These are phyloP conservation scores for Stemphylium lycopersici DNA, from an alignment of 2,329 filamentous ascomycete species.

Conservation along the genomic window DNA sequence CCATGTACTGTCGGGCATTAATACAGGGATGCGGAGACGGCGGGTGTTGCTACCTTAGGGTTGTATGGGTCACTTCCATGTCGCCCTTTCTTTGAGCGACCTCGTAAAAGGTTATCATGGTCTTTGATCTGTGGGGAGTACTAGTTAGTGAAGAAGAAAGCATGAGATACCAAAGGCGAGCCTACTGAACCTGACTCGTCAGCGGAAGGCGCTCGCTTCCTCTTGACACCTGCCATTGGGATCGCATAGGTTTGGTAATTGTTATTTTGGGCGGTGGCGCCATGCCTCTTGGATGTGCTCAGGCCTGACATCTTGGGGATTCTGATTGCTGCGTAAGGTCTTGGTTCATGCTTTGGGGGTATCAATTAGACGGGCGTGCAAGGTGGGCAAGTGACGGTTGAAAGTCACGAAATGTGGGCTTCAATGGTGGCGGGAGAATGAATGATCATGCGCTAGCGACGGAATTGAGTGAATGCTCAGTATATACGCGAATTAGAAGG, in stretches of 20 bases:
- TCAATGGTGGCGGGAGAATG: background rate
- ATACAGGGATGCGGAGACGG: no score
- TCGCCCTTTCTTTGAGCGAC: background rate
- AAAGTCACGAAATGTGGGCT: background rate
- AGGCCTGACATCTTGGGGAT: background rate
- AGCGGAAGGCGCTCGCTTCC: background rate
- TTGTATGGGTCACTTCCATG: slow-evolving; percentile 1
- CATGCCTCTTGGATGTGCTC: background rate
- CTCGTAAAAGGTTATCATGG: background rate
- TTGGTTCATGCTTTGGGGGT: background rate
- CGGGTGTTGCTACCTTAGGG: background rate
- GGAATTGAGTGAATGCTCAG: no score
- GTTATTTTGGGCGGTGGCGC: background rate
- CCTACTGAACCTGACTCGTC: background rate
- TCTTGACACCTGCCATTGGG: background rate
- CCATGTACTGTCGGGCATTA: slow-evolving; percentile 9
- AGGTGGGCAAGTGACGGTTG: background rate
- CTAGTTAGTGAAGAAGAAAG: background rate
- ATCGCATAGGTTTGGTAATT: background rate
- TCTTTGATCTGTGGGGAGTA: background rate
- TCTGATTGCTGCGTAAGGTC: background rate
- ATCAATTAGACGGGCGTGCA: background rate
- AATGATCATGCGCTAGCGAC: no score
- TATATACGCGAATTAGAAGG: background rate
- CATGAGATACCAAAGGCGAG: background rate